These are phyloP conservation scores for Aaosphaeria arxii DNA, from an alignment of 2,329 filamentous ascomycete genomes.

Conservation along the genomic window DNA sequence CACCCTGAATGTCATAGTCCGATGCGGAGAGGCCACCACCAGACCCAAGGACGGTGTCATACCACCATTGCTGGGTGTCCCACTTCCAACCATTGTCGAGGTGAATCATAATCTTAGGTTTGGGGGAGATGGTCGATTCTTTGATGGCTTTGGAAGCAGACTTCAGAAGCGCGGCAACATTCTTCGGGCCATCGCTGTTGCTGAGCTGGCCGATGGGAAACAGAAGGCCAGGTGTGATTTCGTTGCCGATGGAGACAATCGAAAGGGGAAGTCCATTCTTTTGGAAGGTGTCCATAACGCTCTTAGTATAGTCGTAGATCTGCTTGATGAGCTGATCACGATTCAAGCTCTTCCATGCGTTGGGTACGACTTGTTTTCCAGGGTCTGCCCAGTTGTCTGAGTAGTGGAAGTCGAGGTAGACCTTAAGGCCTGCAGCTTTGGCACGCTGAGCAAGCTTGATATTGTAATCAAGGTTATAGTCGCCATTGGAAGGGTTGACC, in stretches of 20 bases:
- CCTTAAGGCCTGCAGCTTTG: conserved; percentile 58
- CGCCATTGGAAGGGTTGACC: conserved; percentile 61
- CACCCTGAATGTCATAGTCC: conserved; percentile 70
- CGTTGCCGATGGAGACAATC: conserved; percentile 71
- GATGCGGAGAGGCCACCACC: conserved; percentile 47
- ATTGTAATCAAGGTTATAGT: conserved; percentile 70
- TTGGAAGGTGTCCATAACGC: conserved; percentile 60
- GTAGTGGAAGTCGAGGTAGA: conserved; percentile 64
- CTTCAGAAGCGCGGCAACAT: conserved; percentile 63
- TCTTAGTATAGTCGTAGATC: conserved; percentile 67
- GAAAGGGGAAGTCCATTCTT: conserved; percentile 53
- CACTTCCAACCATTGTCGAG: conserved; percentile 75
- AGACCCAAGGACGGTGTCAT: conserved; percentile 48
- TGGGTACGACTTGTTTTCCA: conserved; percentile 58
- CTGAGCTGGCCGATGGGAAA: conserved; percentile 61
- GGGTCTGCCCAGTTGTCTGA: conserved; percentile 73
- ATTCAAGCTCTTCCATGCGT: conserved; percentile 59
- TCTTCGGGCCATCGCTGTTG: conserved; percentile 47
- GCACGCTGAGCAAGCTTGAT: conserved; percentile 64
- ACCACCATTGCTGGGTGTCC: conserved; percentile 64
- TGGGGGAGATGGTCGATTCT: conserved; percentile 55
- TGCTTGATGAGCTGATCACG: conserved; percentile 59
- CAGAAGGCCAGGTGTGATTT: conserved; percentile 66
- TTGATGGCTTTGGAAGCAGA: conserved; percentile 64
- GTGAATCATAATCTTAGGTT: conserved; percentile 71